A percentile compares a stretch with the other conserved stretches of the same genome.
Conservation (phyloP, 768 basidiomycete genomes). For the Panaeolus papilionaceus region DNA sequence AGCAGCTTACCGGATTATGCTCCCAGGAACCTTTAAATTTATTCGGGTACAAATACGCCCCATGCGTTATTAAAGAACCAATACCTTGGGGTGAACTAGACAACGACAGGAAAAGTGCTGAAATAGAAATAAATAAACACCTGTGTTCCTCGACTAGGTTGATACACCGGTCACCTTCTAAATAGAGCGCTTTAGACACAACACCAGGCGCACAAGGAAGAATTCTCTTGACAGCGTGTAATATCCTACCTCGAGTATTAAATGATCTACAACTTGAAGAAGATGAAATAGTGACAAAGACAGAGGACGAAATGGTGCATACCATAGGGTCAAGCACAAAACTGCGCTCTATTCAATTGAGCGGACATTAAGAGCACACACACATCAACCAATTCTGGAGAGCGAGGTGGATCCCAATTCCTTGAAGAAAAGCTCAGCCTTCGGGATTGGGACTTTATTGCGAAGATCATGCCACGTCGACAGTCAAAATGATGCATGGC, state of each 20-base stretch:
- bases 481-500: background rate
- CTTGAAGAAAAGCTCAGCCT: background rate
- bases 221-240: slow-evolving; percentile 7
- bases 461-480: background rate
- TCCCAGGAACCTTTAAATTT: slow-evolving; percentile 7
- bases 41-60: background rate
- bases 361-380: background rate
- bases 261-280: background rate
- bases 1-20: background rate
- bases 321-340: background rate
- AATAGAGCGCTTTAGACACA: slow-evolving; percentile 3
- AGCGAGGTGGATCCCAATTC: background rate
- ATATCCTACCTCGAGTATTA: slow-evolving; percentile 7
- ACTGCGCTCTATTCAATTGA: background rate
- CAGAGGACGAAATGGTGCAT: background rate
- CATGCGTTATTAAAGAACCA: slow-evolving; percentile 7
- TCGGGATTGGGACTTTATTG: background rate
- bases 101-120: background rate
- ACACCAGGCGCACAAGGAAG: background rate
- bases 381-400: background rate
- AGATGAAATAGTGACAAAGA: background rate
- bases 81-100: background rate
- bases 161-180: slow-evolving; percentile 3
- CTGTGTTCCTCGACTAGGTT: background rate
- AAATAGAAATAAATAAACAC: background rate